These are phyloP conservation scores for Phaeophleospora eucalypticola DNA, from an alignment of 2,329 filamentous ascomycete species.

Conservation along the genomic window DNA sequence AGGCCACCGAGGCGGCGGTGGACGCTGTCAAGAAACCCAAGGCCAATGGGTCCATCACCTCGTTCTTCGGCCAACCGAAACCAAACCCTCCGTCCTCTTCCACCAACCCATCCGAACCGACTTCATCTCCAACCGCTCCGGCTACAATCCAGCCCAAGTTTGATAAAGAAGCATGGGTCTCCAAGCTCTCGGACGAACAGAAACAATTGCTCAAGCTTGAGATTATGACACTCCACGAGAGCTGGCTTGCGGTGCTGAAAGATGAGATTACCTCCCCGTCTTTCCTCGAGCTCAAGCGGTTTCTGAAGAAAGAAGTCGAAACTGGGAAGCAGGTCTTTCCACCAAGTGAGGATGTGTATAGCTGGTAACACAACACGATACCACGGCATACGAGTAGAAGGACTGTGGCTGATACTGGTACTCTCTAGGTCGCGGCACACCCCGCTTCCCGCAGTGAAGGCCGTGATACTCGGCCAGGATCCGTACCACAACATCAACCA, in stretches of 20 bases:
- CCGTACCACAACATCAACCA: constrained; percentile 96
- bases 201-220: constrained; percentile 78
- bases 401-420: not conserved
- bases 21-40: constrained; percentile 50
- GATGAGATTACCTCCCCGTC: constrained; percentile 75
- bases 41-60: constrained; percentile 72
- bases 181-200: constrained; percentile 73
- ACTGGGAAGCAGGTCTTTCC: constrained; percentile 79
- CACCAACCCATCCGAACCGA: constrained; percentile 25
- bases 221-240: constrained; percentile 86
- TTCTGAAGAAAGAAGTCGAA: constrained; percentile 72
- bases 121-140: constrained; percentile 30
- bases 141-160: constrained; percentile 54
- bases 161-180: constrained; percentile 87
- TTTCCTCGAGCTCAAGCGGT: constrained; percentile 84
- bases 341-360: constrained; percentile 84
- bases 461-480: constrained; percentile 91
- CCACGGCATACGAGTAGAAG: not conserved
- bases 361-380: constrained; percentile 59
- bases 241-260: constrained; percentile 84
- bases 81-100: constrained; percentile 29
- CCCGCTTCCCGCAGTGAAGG: constrained; percentile 81
- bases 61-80: constrained; percentile 78
- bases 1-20: constrained; percentile 42
- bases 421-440: constrained; percentile 80